A percentile compares a stretch with the other conserved stretches of the same genome.
Evolutionary conservation across 179 eudicot species (phyloP).

Genomic region (Drosera spatulata): DNA sequence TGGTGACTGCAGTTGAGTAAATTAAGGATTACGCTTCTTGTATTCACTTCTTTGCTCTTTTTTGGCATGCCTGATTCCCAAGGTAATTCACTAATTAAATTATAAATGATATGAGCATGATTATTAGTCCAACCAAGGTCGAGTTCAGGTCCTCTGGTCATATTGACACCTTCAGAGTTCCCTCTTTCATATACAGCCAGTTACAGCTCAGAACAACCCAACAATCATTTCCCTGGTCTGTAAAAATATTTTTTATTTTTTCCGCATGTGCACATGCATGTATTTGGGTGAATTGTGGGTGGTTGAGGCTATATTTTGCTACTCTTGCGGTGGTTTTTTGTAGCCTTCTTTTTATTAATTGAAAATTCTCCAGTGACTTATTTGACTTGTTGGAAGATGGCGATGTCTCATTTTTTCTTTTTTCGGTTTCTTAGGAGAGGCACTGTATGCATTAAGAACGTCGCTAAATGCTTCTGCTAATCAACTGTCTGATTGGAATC

Average conservation of each 20-base stretch:
- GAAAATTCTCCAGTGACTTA: background rate
- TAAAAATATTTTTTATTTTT: too few species aligned
- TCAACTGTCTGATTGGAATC: constrained; percentile 62
- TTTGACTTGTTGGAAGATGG: background rate
- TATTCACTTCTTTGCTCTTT: constrained; percentile 26
- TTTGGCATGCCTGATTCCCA: constrained; percentile 38
- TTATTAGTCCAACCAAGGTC: background rate
- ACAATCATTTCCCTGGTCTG: too few species aligned
- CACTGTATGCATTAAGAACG: constrained; percentile 44
- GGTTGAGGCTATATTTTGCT: too few species aligned
- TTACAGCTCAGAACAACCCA: too few species aligned
- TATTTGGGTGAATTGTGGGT: too few species aligned
- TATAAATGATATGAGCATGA: background rate
- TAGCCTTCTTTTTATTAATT: too few species aligned
- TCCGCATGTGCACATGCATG: too few species aligned
- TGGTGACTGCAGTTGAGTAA: background rate
- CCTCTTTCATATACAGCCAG: too few species aligned
- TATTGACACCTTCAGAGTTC: too few species aligned
- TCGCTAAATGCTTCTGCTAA: constrained; percentile 56
- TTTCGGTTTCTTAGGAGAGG: constrained; percentile 24
- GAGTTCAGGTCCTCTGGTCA: background rate
- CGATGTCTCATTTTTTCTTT: constrained; percentile 1
- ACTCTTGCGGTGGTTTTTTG: too few species aligned
- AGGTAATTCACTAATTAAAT: constrained; percentile 28
- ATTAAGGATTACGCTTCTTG: constrained; percentile 24